Percentiles rank a stretch among this genome's conserved stretches.
These are phyloP conservation scores for Rhizophagus sp. DNA, from an alignment of 192 early-diverging fungal genomes.

Conservation along the genomic window DNA sequence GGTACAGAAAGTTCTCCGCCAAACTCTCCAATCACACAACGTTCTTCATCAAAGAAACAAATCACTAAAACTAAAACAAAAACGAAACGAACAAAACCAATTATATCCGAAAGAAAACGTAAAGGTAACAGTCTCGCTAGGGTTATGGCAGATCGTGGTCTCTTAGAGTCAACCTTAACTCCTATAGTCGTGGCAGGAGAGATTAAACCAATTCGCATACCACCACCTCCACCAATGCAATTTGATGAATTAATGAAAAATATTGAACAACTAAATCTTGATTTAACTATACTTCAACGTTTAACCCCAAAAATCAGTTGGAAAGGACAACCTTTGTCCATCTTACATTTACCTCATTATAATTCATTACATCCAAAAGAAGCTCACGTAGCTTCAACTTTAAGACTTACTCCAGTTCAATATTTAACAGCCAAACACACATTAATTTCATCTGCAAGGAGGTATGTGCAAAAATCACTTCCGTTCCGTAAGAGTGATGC, in stretches of 20 bases:
- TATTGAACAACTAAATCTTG: conserved; percentile 12
- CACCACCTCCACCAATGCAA: conserved; percentile 15
- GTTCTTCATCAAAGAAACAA: neutral
- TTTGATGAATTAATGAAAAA: neutral
- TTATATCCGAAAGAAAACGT: neutral
- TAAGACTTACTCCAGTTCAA: conserved; percentile 80
- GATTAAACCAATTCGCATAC: neutral
- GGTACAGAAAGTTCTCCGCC: neutral
- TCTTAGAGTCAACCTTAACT: conserved; percentile 2
- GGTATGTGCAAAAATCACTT: conserved; percentile 37
- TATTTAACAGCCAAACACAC: conserved; percentile 83
- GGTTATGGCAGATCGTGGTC: conserved; percentile 25
- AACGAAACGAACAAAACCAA: neutral
- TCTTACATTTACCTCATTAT: conserved; percentile 34
- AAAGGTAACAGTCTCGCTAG: conserved; percentile 10
- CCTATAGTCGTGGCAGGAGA: neutral
- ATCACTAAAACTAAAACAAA: neutral
- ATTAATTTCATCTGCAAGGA: conserved; percentile 64
- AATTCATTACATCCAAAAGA: conserved; percentile 65
- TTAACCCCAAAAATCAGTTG: conserved; percentile 2
- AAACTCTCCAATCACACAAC: neutral
- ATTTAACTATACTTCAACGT: neutral
- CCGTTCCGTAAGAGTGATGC: conserved; percentile 90
- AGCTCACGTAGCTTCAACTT: conserved; percentile 67
- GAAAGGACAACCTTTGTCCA: conserved; percentile 19